These are phyloP conservation scores for Coniella lustricola DNA, from an alignment of 2,329 filamentous ascomycete genomes.

Conservation along the genomic window DNA sequence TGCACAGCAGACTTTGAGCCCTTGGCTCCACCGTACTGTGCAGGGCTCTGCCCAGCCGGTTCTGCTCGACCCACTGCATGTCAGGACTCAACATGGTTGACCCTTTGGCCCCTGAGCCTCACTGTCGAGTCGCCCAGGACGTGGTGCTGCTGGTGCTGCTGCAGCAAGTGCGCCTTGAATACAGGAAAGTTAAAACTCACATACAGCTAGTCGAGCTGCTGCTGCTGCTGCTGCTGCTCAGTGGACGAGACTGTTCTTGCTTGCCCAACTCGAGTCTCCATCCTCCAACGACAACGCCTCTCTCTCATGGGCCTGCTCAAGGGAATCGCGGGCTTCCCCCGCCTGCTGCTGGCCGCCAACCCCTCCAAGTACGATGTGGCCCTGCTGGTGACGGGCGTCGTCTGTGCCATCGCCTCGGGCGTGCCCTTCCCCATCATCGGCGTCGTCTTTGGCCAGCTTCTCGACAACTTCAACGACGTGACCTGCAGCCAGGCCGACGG, in stretches of 20 bases:
- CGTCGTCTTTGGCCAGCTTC: conserved; percentile 47
- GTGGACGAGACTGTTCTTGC: too few species aligned
- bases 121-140: neutral
- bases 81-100: neutral
- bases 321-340: conserved; percentile 16
- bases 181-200: too few species aligned
- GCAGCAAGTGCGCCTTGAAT: too few species aligned
- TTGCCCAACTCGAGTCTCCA: too few species aligned
- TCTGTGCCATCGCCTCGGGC: conserved; percentile 33
- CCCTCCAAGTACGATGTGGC: conserved; percentile 15
- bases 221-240: too few species aligned
- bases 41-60: too few species aligned
- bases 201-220: too few species aligned
- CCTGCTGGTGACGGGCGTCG: conserved; percentile 15
- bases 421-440: conserved; percentile 49
- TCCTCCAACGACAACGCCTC: too few species aligned
- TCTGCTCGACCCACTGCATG: neutral
- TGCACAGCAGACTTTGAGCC: too few species aligned
- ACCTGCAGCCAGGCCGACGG: conserved; percentile 28
- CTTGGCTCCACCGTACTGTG: too few species aligned
- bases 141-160: too few species aligned
- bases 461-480: conserved; percentile 43
- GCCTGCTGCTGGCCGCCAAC: conserved; percentile 18
- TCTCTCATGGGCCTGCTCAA: conserved; percentile 17
- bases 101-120: neutral